Conservation (phyloP, 495 filamentous ascomycete genomes). For the Parmelia sp. region DNA sequence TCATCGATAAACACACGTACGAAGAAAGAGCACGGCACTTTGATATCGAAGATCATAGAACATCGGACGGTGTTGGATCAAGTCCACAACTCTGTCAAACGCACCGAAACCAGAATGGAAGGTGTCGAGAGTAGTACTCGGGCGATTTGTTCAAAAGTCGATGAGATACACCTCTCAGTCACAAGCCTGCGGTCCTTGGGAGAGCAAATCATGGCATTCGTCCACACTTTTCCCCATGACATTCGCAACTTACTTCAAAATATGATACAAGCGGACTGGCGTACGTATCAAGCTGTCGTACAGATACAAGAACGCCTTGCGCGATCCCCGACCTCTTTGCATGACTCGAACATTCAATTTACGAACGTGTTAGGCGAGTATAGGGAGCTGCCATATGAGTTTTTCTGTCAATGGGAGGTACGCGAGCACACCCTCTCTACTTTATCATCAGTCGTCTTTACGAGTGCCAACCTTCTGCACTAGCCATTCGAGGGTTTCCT, state of each 20-base stretch:
- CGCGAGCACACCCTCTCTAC: not conserved
- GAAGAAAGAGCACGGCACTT: conserved; percentile 10
- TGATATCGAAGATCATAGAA: conserved; percentile 18
- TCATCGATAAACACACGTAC: conserved; percentile 13
- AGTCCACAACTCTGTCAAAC: not conserved
- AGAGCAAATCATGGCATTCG: conserved; percentile 18
- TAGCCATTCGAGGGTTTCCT: conserved; percentile 27
- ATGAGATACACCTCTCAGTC: conserved; percentile 4
- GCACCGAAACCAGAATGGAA: not conserved
- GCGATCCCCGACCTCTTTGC: conserved; percentile 9
- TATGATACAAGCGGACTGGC: conserved; percentile 23
- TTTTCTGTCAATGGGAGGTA: conserved; percentile 30
- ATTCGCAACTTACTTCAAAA: conserved; percentile 16
- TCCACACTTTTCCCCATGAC: conserved; percentile 24
- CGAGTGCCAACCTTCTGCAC: not conserved
- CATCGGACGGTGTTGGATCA: conserved; percentile 4
- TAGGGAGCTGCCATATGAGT: conserved; percentile 25
- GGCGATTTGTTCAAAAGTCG: conserved; percentile 17
- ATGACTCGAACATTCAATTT: conserved; percentile 27
- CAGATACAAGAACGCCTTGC: conserved; percentile 22
- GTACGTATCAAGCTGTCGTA: conserved; percentile 23
- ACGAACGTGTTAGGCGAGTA: conserved; percentile 27
- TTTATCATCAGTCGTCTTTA: not conserved
- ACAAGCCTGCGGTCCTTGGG: conserved; percentile 18
- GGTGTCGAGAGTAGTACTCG: not conserved